These are phyloP conservation scores for Naegleria fowleri DNA, from an alignment of 208 protist genomes.

Conservation along the genomic window DNA sequence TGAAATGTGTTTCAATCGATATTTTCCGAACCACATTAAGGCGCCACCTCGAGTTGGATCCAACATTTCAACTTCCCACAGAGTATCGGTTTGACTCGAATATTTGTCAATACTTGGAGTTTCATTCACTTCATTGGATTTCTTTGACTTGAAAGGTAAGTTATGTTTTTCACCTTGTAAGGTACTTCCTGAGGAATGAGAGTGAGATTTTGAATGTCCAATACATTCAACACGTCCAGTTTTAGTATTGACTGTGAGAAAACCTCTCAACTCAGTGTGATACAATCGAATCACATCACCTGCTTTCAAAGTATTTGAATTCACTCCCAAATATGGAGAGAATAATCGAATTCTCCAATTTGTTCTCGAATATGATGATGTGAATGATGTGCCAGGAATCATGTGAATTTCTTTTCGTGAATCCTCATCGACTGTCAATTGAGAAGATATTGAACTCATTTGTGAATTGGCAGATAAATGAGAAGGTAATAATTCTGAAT, in stretches of 20 bases:
- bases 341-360: slow-evolving; percentile 7
- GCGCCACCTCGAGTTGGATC: neutral
- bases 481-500: neutral
- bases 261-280: neutral
- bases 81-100: neutral
- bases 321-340: neutral
- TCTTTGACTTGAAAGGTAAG: neutral
- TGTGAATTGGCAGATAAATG: neutral
- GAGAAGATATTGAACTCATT: neutral
- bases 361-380: neutral
- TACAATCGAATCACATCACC: neutral
- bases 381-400: neutral
- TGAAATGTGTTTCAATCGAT: neutral
- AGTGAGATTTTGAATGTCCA: neutral
- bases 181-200: neutral
- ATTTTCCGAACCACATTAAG: neutral
- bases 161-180: neutral
- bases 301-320: neutral
- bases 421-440: neutral
- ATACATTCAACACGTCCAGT: neutral
- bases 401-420: neutral
- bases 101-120: neutral
- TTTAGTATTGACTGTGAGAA: neutral
- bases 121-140: neutral
- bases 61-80: neutral